Conservation (phyloP, 2,329 filamentous ascomycete species). For the Eutypella sp. region DNA sequence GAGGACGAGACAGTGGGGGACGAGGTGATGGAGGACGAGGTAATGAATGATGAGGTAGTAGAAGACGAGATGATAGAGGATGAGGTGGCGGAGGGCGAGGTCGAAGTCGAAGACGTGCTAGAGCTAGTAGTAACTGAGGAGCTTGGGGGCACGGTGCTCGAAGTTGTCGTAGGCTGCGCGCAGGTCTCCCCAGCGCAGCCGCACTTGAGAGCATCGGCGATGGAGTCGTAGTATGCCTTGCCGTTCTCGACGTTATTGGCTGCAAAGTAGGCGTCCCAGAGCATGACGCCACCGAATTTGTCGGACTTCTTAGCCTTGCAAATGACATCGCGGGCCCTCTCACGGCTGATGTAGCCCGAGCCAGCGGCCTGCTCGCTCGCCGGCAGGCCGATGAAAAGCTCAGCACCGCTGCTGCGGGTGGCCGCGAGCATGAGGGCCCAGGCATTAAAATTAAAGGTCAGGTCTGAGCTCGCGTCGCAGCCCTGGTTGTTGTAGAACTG, state of each 20-base stretch:
- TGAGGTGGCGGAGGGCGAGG: background rate
- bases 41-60: background rate
- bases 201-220: slow-evolving; percentile 32
- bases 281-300: slow-evolving; percentile 40
- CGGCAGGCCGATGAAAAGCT: slow-evolving; percentile 42
- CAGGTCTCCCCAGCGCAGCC: slow-evolving; percentile 24
- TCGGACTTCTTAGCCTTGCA: slow-evolving; percentile 30
- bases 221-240: slow-evolving; percentile 33
- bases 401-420: slow-evolving; percentile 35
- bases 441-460: slow-evolving; percentile 37
- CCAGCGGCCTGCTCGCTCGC: slow-evolving; percentile 22
- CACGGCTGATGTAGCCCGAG: slow-evolving; percentile 31
- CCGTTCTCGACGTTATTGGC: slow-evolving; percentile 26
- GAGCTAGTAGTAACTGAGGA: background rate
- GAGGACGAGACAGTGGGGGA: background rate
- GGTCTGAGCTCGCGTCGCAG: slow-evolving; percentile 28
- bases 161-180: slow-evolving; percentile 1
- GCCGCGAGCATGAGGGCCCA: slow-evolving; percentile 33
- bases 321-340: slow-evolving; percentile 31
- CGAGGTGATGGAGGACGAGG: background rate
- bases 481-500: slow-evolving; percentile 46
- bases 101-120: background rate
- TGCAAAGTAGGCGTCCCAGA: slow-evolving; percentile 39
- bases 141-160: background rate
- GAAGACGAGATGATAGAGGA: background rate